Evolutionary conservation across 1,284 basidiomycete species (phyloP), one percentile per base, ranked within the genome.

Genomic region (Tilletia caries): DNA sequence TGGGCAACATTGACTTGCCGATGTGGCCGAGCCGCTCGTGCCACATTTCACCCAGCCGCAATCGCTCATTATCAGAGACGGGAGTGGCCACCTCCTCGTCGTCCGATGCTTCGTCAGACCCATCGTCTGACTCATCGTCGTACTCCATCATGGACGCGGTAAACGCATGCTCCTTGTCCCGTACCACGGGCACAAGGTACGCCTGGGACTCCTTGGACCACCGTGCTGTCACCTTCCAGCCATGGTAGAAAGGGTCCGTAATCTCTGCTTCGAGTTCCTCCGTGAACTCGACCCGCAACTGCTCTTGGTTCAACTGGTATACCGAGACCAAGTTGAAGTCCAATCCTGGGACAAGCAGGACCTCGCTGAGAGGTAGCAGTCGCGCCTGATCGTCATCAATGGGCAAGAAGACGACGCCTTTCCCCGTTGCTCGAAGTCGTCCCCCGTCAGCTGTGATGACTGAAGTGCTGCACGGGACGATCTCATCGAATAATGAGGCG

Each of bases 21-120:
- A 58, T 58, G 29, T 58, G 52, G 23, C 52, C 52, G 52, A 58
- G 52, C 27, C 52, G 52, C 27, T 58, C 52, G 29, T 58, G 52
- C 52, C 52, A 58, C 48, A 50, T n/a, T 25, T 50, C 48, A 20
- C 20, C 25, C 48, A 50, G 48, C 48, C 48, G 48, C 25, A 50
- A 20, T 50, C 48, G 18, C 18, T 50, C 25, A 25, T 50, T 18
- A 25, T 50, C 48, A 25, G 48, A 25, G 18, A 25, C 48, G 25
- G 48, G 48, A 25, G 25, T 20, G 48, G 48, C 48, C 48, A 50
- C 18, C 48, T 50, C 48, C 20, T 50, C 48, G 25, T 50, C 48
- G 48, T 50, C 48, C 25, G 48, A 50, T 25, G 25, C 25, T 50
- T 20, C 48, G 48, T 50, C 48, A 25, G 48, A 25, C 48, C 25